A percentile compares a stretch with the other conserved stretches of the same genome.
Conservation (phyloP, 2,329 filamentous ascomycete genomes). For the Chaetomiaceae sp. region DNA sequence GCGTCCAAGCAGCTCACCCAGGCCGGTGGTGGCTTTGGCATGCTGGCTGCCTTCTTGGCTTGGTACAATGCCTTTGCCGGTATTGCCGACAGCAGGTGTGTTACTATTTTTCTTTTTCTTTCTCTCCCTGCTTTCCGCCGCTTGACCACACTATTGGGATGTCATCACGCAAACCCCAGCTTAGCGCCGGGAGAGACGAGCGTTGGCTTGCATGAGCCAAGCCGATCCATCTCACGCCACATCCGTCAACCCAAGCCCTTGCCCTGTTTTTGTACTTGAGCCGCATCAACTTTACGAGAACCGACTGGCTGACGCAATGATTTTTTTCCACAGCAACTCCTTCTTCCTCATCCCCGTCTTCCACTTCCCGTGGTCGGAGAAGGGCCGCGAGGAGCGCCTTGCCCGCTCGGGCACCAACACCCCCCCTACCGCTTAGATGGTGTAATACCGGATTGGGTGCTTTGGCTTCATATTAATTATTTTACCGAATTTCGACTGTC, state of each 20-base stretch:
- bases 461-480: background rate
- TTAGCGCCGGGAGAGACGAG: background rate
- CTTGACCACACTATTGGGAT: background rate
- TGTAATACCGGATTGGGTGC: background rate
- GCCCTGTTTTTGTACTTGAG: slow-evolving; percentile 11
- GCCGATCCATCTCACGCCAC: slow-evolving; percentile 21
- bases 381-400: slow-evolving; percentile 51
- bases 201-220: slow-evolving; percentile 20
- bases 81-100: slow-evolving; percentile 66
- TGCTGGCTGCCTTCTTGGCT: slow-evolving; percentile 72
- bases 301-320: slow-evolving; percentile 32
- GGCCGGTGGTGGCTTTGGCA: slow-evolving; percentile 74
- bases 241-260: slow-evolving; percentile 14
- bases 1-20: slow-evolving; percentile 53
- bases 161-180: background rate
- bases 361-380: slow-evolving; percentile 92
- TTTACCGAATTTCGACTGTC: background rate
- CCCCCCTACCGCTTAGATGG: slow-evolving; percentile 10
- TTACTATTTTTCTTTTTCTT: slow-evolving; percentile 18
- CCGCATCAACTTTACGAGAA: background rate
- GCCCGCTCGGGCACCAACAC: slow-evolving; percentile 17
- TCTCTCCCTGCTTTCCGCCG: background rate
- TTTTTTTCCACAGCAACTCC: slow-evolving; percentile 54
- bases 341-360: slow-evolving; percentile 91
- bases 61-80: slow-evolving; percentile 86